These are phyloP conservation scores for Cronartium quercuum DNA, from an alignment of 1,284 basidiomycete genomes.

Conservation along the genomic window DNA sequence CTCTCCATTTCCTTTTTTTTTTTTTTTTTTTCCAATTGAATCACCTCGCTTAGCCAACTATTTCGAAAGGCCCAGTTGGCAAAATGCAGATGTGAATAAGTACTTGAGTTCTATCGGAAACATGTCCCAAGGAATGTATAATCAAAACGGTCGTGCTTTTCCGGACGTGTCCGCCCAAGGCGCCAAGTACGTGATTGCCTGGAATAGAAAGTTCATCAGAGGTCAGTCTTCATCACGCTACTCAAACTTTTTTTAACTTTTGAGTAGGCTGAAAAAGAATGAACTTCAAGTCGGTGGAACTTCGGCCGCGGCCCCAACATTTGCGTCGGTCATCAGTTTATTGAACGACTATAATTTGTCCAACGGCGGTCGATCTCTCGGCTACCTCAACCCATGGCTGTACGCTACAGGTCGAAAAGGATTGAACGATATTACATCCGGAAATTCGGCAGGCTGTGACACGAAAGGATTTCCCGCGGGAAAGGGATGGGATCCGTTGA, in stretches of 20 bases:
- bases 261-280: neutral
- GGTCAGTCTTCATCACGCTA: neutral
- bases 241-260: neutral
- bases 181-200: constrained; percentile 41
- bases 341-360: constrained; percentile 58
- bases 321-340: constrained; percentile 56
- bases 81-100: constrained; percentile 41
- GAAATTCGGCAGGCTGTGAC: constrained; percentile 48
- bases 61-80: constrained; percentile 44
- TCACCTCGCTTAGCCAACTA: constrained; percentile 38
- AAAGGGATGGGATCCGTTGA: constrained; percentile 37
- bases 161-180: constrained; percentile 48
- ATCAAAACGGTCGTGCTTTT: constrained; percentile 46
- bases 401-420: constrained; percentile 49
- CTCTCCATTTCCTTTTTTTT: constrained; percentile 42
- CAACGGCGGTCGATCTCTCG: constrained; percentile 52
- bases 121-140: constrained; percentile 45
- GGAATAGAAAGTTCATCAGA: constrained; percentile 37
- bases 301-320: constrained; percentile 56
- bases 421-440: constrained; percentile 55
- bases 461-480: constrained; percentile 14
- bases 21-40: neutral
- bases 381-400: constrained; percentile 56
- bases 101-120: constrained; percentile 44
- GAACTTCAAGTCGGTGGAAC: constrained; percentile 54